These are phyloP conservation scores for Physcomitrium patens DNA, from an alignment of 225 moss, liverwort and hornwort species.

Conservation along the genomic window DNA sequence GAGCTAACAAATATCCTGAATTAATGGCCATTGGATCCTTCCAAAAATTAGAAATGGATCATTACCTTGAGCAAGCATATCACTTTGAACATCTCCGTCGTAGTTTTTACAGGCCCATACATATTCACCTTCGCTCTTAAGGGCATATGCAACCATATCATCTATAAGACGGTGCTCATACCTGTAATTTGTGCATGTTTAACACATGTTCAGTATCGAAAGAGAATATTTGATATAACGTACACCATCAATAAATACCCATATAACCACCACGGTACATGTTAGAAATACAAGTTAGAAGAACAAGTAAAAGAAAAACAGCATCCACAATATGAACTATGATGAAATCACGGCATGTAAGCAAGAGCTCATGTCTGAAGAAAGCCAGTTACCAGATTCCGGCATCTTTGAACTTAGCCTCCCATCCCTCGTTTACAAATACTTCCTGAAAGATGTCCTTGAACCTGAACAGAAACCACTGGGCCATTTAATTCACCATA, in stretches of 20 bases:
- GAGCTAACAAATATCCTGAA: constrained; percentile 3
- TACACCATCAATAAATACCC: not conserved
- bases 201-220: constrained; percentile 20
- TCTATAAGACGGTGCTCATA: constrained; percentile 97
- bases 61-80: constrained; percentile 95
- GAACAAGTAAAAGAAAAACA: not conserved
- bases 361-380: not conserved
- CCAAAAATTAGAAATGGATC: not conserved
- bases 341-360: not conserved
- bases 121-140: constrained; percentile 94
- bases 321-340: not conserved
- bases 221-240: not conserved
- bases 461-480: constrained; percentile 60
- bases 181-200: constrained; percentile 39
- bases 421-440: constrained; percentile 61
- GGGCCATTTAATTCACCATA: not conserved
- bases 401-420: constrained; percentile 81
- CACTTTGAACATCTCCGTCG: constrained; percentile 99
- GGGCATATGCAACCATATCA: constrained; percentile 92
- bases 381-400: constrained; percentile 70
- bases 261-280: not conserved
- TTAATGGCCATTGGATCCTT: not conserved
- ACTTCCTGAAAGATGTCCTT: constrained; percentile 93
- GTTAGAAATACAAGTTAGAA: not conserved
- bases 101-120: constrained; percentile 99